Conservation (phyloP, 352 stramenopile species). For the Chrysophaeum taylorii region DNA sequence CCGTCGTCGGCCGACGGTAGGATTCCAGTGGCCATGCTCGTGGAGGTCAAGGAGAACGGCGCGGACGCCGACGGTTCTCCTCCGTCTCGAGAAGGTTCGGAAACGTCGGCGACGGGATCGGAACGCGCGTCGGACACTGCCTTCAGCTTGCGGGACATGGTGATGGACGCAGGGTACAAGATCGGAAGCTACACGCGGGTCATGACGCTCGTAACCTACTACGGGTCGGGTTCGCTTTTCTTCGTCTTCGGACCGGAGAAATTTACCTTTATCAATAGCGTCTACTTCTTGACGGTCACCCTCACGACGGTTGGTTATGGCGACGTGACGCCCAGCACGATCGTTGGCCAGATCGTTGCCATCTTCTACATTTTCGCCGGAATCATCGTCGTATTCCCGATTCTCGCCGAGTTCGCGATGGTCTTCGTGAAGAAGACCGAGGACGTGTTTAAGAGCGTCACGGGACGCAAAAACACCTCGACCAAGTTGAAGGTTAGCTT, state of each 20-base stretch:
- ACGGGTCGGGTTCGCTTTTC: neutral
- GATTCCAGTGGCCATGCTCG: too few species aligned
- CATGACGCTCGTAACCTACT: neutral
- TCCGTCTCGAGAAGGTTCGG: too few species aligned
- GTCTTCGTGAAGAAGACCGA: neutral
- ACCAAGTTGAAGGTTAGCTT: neutral
- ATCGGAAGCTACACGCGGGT: neutral
- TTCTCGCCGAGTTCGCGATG: neutral
- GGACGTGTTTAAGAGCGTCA: neutral
- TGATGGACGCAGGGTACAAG: too few species aligned
- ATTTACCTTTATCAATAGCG: neutral
- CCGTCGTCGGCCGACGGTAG: too few species aligned
- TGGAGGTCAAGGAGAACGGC: too few species aligned
- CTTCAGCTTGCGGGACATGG: too few species aligned
- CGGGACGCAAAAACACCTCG: neutral
- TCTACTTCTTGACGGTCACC: constrained; percentile 24
- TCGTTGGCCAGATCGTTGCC: constrained; percentile 25
- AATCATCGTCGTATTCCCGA: neutral
- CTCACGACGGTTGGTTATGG: constrained; percentile 33
- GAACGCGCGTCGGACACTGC: too few species aligned
- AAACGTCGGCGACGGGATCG: too few species aligned
- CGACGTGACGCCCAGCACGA: constrained; percentile 23
- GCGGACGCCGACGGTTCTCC: too few species aligned
- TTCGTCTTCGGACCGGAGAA: neutral
- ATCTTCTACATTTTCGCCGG: constrained; percentile 27